Evolutionary conservation across 2,329 filamentous ascomycete species (phyloP), one percentile per base, ranked within the genome.

Genomic region (Teratosphaeria destructans): DNA sequence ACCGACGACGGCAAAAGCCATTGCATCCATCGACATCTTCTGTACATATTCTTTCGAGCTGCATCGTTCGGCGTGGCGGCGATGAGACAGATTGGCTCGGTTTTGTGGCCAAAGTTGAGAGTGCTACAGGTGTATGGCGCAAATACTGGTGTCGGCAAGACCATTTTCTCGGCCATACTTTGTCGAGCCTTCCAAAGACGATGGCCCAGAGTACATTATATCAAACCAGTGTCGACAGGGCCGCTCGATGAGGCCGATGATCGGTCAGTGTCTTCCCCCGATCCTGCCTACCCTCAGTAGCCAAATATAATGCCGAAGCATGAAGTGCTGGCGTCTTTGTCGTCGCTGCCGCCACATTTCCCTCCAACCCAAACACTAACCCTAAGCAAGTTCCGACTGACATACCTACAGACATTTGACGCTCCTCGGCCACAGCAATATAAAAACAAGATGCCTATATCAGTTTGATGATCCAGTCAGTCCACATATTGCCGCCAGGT

Each of bases 91-190:
- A 74, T 84, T 57, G 79, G 83, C 55, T 80, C 84, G 57, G 77
- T 84, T 55, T 78, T 91, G 43, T 89, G 85, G 83, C 84, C 85
- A 61, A 82, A 82, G 8, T 77, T 92, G 58, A 83, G 84, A 62
- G 79, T 84, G 12, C 82, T 89, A 66, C 89, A 94, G 73, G 78
- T 95, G 43, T 95, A 88, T 68, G 90, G 90, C 32, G 88, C 90
- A 54, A 94, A 93, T 67, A 94, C 90, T 0, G 84, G 89, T 64
- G 88, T 94, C 29, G 90, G 90, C 64, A 95, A 95, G 77, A 95
- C 90, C 0, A 83, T 95, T 35, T 81, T 91, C 60, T 86, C 87
- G 1, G 90, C 88, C 0, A 74, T 90, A 12, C 77, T 95, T 3
- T 87, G 84, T 71, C 85, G 82, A 62, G 81, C 86, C 8, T 80